Evolutionary conservation across 345 rosid genomes (phyloP).

Genomic region (Eucalyptus virginea): DNA sequence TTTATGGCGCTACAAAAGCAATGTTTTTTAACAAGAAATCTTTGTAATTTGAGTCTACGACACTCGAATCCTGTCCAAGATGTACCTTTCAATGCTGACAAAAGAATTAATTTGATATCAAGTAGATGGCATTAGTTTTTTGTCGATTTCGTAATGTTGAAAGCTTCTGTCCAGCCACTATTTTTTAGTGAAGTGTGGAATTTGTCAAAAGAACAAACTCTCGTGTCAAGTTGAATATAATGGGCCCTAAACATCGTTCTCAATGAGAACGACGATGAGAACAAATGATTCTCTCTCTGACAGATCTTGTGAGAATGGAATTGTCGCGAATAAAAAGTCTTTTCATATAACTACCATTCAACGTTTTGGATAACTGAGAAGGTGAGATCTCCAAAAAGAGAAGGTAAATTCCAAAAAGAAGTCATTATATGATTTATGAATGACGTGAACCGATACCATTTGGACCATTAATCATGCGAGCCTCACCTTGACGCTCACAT

Average conservation of each 20-base stretch:
- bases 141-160: neutral
- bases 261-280: neutral
- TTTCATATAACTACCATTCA: no score
- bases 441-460: neutral
- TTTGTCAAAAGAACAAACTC: neutral
- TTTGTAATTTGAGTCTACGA: neutral
- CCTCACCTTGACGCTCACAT: neutral
- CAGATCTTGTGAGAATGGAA: neutral
- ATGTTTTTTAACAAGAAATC: neutral
- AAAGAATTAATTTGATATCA: no score
- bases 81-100: neutral
- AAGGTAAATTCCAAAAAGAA: neutral
- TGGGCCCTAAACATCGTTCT: neutral
- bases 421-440: neutral
- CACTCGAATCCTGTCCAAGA: neutral
- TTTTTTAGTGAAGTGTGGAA: neutral
- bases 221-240: neutral
- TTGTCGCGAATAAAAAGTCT: no score
- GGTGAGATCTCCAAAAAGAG: neutral
- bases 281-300: rapidly evolving
- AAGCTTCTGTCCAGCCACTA: neutral
- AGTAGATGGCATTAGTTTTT: neutral
- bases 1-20: rapidly evolving
- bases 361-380: neutral
- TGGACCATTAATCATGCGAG: neutral